A percentile compares a stretch with the other conserved stretches of the same genome.
These are phyloP conservation scores for Beauveria scarabaeidicola DNA, from an alignment of 2,329 filamentous ascomycete genomes.

Conservation along the genomic window DNA sequence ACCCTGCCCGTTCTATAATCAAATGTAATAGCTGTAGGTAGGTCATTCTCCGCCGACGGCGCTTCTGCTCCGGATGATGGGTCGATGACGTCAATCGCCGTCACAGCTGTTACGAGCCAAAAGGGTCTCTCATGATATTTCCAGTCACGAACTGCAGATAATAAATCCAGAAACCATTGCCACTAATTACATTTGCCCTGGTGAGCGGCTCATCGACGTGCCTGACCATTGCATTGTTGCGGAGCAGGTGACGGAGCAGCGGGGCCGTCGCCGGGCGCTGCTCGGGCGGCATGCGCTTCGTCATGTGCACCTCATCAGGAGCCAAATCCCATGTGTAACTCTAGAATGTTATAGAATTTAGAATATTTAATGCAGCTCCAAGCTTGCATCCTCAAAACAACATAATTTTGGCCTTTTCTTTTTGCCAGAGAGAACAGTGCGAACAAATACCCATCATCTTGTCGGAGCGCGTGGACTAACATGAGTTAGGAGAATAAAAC, in stretches of 20 bases:
- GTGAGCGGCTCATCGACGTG: background rate
- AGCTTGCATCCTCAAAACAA: background rate
- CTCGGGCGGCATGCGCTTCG: background rate
- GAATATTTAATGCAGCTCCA: background rate
- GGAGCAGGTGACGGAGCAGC: constrained; percentile 6
- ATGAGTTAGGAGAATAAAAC: background rate
- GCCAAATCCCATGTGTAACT: background rate
- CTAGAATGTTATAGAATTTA: too few relatives aligned
- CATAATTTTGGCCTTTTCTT: background rate
- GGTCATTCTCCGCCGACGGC: background rate
- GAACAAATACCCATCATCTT: background rate
- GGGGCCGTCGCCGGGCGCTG: background rate
- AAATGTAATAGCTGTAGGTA: background rate
- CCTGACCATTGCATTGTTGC: background rate
- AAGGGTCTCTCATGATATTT: background rate
- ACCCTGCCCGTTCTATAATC: background rate
- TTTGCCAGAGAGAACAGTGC: background rate
- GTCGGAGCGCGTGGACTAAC: background rate
- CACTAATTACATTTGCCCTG: background rate
- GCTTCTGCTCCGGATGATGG: background rate
- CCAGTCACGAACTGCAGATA: background rate
- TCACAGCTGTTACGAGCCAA: background rate
- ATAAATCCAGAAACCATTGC: background rate
- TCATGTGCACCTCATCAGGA: constrained; percentile 4
- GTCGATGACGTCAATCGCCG: constrained; percentile 2